phyloP scores from a whole-genome alignment of 371 early-diverging fungal species.

The Gilbertella persicaria region DNA sequence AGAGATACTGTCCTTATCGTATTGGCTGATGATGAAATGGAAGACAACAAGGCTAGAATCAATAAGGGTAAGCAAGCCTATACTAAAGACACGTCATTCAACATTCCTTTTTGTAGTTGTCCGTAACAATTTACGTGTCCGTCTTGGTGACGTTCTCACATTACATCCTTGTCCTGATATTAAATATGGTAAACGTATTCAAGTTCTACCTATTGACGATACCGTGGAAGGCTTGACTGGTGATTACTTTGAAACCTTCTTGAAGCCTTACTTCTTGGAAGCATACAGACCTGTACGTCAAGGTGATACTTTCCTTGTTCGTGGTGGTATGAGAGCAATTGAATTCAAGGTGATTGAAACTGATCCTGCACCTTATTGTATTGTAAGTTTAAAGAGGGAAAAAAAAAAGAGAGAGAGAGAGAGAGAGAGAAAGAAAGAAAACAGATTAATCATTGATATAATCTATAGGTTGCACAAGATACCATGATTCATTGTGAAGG shows the following conservation, averaged over 20 bases:
- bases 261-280: slow-evolving; percentile 98
- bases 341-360: slow-evolving; percentile 99
- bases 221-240: slow-evolving; percentile 97
- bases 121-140: slow-evolving; percentile 96
- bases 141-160: slow-evolving; percentile 97
- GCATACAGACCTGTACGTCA: slow-evolving; percentile 93
- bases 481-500: slow-evolving; percentile 99
- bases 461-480: slow-evolving; percentile 91
- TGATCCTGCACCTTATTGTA: slow-evolving; percentile 95
- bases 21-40: slow-evolving; percentile 89
- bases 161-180: slow-evolving; percentile 96
- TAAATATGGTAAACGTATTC: slow-evolving; percentile 94
- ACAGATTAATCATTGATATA: slow-evolving; percentile 75
- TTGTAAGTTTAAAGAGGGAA: slow-evolving; percentile 65
- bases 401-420: not conserved
- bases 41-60: slow-evolving; percentile 93
- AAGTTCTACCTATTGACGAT: slow-evolving; percentile 98
- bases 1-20: slow-evolving; percentile 96
- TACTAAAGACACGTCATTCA: not conserved
- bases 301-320: slow-evolving; percentile 94
- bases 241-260: slow-evolving; percentile 95
- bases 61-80: slow-evolving; percentile 72
- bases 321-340: slow-evolving; percentile 97
- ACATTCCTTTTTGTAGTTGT: slow-evolving; percentile 62
- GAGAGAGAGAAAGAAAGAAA: not conserved